Evolutionary conservation across 148 eudicot genomes (phyloP).

Genomic region (Nyssa sinensis): DNA sequence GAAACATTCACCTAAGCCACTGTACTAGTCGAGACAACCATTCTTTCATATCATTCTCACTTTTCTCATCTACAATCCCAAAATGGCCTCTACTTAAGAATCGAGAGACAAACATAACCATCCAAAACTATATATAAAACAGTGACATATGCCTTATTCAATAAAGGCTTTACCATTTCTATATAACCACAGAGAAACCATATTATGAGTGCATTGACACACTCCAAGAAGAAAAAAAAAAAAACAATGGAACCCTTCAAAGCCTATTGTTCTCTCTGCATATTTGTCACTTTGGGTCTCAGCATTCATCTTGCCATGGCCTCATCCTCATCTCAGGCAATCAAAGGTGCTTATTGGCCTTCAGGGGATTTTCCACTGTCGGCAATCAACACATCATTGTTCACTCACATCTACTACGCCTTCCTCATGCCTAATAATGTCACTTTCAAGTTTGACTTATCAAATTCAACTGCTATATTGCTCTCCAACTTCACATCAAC

Average conservation of each 20-base stretch:
- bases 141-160: too few relatives aligned
- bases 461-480: constrained; percentile 15
- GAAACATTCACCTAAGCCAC: neutral
- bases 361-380: constrained; percentile 36
- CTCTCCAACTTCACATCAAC: constrained; percentile 43
- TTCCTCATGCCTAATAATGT: constrained; percentile 38
- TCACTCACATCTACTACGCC: constrained; percentile 51
- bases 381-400: constrained; percentile 30
- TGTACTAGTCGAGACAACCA: neutral
- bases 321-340: constrained; percentile 2
- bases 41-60: neutral
- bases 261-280: neutral
- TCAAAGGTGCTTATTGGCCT: constrained; percentile 49
- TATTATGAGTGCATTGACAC: neutral
- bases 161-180: neutral
- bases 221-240: neutral
- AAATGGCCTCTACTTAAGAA: too few relatives aligned
- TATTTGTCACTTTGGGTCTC: neutral
- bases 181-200: neutral
- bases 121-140: neutral
- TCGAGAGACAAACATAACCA: neutral
- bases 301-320: constrained; percentile 1
- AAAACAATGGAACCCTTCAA: neutral
- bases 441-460: constrained; percentile 38
- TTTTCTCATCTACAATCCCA: too few relatives aligned